Base-by-base conservation (phyloP, 495 filamentous ascomycete species). In the Xylaria cubensis region DNA sequence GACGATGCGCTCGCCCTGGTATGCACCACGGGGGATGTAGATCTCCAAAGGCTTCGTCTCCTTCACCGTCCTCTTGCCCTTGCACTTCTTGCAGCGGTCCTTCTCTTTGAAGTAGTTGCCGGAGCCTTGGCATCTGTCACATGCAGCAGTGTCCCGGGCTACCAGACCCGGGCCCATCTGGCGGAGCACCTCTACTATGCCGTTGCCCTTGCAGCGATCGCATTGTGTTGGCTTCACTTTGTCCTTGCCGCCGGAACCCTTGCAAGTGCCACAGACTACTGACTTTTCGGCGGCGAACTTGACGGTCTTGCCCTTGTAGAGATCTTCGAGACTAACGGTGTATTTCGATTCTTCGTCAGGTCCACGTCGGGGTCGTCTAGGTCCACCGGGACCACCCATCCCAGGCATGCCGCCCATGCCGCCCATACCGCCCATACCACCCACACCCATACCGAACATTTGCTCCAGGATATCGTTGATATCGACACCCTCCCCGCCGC, bases 231-330 rank as follows among this genome's bases (percentile, higher is more conserved):
- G 85, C 82, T 93, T 97, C 56, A 94, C 92, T 83, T 94, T 94
- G 59, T 95, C 92, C 81, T 97, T 98, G 58, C 94, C 96, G 36
- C 96, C 96, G 64, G 86, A 89, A 21, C 96, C 96, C 78, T 95
- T 94, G 86, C 96, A 99, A 74, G 88, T 85, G 68, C 85, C 85
- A 82, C 96, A 99, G 70, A 97, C 86, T 71, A 97, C 87, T 73
- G 97, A 95, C 86, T 98, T 97, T 75, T 92, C 94, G 80, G 92
- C 95, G 32, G 92, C 89, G 81, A 99, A 97, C 81, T 95, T 95
- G 74, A 96, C 95, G 1, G 96, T 97, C 88, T 98, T 98, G 73
- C 96, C 96, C 86, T 97, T 98, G 84, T 97, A 99, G 32, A 98
- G 86, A 76, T 98, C 95, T 78, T 98, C 96, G 69, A 99, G 82